Evolutionary conservation across 768 basidiomycete species (phyloP).

Genomic region (Rhodotorula graminis): DNA sequence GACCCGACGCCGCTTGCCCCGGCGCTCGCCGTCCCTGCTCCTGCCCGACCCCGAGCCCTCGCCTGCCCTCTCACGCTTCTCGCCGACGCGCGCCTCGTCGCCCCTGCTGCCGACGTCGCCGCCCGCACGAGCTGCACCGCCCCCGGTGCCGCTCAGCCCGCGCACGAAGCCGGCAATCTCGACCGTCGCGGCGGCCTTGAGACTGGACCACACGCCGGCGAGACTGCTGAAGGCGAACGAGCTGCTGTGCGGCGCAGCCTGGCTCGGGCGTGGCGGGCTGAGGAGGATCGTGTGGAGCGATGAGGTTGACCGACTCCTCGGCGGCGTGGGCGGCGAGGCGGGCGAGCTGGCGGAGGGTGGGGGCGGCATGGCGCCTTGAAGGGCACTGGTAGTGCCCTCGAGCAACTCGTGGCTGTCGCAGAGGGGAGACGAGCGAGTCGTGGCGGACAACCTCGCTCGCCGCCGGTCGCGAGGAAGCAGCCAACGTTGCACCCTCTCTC

Average conservation of each 20-base stretch:
- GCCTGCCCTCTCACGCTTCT: neutral
- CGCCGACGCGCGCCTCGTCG: neutral
- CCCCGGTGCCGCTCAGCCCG: neutral
- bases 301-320: neutral
- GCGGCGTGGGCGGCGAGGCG: neutral
- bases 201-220: constrained; percentile 2
- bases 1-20: constrained; percentile 2
- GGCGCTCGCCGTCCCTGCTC: neutral
- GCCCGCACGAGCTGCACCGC: no score
- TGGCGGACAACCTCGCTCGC: no score
- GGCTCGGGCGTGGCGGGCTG: neutral
- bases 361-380: neutral
- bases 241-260: neutral
- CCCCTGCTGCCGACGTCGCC: no score
- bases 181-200: constrained; percentile 1
- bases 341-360: no score
- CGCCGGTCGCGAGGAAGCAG: no score
- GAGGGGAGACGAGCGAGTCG: no score
- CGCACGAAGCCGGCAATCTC: constrained; percentile 13
- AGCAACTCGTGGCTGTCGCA: no score
- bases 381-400: no score
- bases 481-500: no score
- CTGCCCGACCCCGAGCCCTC: neutral
- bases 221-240: constrained; percentile 7
- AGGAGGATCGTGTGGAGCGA: neutral